Evolutionary conservation across 2,329 filamentous ascomycete genomes (phyloP).

Genomic region (Penicillium sp.): DNA sequence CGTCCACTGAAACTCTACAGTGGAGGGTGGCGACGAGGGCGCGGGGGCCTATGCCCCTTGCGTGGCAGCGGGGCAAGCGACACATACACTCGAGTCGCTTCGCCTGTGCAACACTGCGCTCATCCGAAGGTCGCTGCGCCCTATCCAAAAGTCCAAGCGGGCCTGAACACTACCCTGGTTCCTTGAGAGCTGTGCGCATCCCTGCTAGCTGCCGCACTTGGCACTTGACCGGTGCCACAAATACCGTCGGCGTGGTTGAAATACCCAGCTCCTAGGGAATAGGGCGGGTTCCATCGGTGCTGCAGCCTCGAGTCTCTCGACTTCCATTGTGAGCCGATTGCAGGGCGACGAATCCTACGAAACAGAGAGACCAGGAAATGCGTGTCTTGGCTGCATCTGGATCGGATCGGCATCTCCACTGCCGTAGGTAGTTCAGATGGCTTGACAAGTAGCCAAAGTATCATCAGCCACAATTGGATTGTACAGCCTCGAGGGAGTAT

Average conservation of each 20-base stretch:
- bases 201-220: neutral
- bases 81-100: neutral
- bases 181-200: neutral
- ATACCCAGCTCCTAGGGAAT: neutral
- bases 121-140: too few species aligned
- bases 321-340: slow-evolving; percentile 8
- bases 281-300: neutral
- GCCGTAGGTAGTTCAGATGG: neutral
- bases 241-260: neutral
- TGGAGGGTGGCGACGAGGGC: neutral
- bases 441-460: neutral
- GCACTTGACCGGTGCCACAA: neutral
- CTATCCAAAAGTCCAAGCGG: neutral
- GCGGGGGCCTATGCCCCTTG: slow-evolving; percentile 4
- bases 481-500: neutral
- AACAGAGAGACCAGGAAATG: slow-evolving; percentile 4
- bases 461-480: neutral
- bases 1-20: neutral
- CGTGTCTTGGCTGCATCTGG: slow-evolving; percentile 16
- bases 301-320: slow-evolving; percentile 1
- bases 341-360: slow-evolving; percentile 12
- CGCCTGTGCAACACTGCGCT: neutral
- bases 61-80: neutral
- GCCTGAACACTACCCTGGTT: neutral
- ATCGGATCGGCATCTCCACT: neutral